Conservation (phyloP, 768 basidiomycete species). For the Pulveroboletus sp. region DNA sequence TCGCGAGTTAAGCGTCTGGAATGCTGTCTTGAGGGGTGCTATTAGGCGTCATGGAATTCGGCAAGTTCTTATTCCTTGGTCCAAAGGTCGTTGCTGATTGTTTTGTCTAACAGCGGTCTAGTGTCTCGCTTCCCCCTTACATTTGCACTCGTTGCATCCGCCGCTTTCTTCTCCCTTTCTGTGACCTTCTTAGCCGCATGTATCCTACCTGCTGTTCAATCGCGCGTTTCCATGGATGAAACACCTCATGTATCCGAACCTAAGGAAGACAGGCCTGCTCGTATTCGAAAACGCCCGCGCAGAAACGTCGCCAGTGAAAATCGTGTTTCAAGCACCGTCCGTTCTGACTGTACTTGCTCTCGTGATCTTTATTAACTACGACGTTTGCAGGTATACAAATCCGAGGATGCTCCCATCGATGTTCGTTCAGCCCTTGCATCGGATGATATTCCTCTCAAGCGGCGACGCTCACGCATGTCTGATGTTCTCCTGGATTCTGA, state of each 20-base stretch:
- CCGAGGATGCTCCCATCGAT: conserved; percentile 25
- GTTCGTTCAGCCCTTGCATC: conserved; percentile 29
- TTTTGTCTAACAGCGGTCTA: conserved; percentile 46
- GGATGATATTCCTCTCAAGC: conserved; percentile 35
- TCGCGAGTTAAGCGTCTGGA: conserved; percentile 64
- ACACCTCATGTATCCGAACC: background rate
- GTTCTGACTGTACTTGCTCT: conserved; percentile 7
- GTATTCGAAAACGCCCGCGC: conserved; percentile 27
- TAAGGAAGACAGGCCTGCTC: conserved; percentile 22
- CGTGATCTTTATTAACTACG: conserved; percentile 8
- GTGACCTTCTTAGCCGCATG: conserved; percentile 45
- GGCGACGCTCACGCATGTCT: conserved; percentile 42
- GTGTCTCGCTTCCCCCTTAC: conserved; percentile 64
- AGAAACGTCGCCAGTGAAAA: conserved; percentile 18
- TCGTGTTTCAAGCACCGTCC: conserved; percentile 19
- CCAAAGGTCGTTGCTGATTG: background rate
- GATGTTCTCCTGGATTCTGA: conserved; percentile 30
- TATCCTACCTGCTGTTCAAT: conserved; percentile 44
- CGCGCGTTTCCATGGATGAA: conserved; percentile 19
- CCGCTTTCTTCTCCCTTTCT: conserved; percentile 44
- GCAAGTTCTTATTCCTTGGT: conserved; percentile 36
- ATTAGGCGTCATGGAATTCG: conserved; percentile 66
- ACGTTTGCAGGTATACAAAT: conserved; percentile 22
- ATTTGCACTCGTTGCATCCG: conserved; percentile 44
- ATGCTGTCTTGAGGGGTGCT: conserved; percentile 56